These are phyloP conservation scores for Vaccinium macrocarpon DNA, from an alignment of 148 eudicot genomes.

Conservation along the genomic window DNA sequence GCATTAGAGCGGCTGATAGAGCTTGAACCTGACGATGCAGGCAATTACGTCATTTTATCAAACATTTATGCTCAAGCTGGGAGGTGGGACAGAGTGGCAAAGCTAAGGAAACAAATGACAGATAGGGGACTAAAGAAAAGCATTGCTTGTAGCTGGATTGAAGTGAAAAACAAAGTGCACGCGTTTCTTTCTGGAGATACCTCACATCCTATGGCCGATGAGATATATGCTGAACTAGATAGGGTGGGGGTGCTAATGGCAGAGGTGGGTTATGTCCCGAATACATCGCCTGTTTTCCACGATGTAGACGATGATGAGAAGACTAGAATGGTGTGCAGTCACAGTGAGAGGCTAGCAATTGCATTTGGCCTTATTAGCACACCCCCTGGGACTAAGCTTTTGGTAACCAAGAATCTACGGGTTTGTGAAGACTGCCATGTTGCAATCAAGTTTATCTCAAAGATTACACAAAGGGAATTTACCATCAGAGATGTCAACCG, in stretches of 20 bases:
- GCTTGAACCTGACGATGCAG: conserved; percentile 58
- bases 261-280: conserved; percentile 52
- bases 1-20: conserved; percentile 53
- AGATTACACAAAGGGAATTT: conserved; percentile 25
- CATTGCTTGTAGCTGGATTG: conserved; percentile 66
- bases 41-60: conserved; percentile 57
- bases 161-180: conserved; percentile 55
- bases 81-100: conserved; percentile 60
- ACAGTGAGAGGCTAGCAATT: conserved; percentile 69
- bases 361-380: conserved; percentile 64
- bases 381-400: conserved; percentile 26
- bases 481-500: conserved; percentile 33
- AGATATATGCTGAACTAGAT: conserved; percentile 51
- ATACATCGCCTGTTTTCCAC: conserved; percentile 52
- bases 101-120: conserved; percentile 48
- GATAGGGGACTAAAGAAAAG: conserved; percentile 50
- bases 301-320: conserved; percentile 70
- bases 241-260: conserved; percentile 40
- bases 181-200: conserved; percentile 59
- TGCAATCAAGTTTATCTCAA: conserved; percentile 55
- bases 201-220: conserved; percentile 49
- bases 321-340: conserved; percentile 51
- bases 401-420: conserved; percentile 37
- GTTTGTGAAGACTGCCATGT: conserved; percentile 70
- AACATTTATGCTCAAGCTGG: conserved; percentile 72